phyloP scores from a whole-genome alignment of 495 filamentous ascomycete species.

The Darksidea phi region DNA sequence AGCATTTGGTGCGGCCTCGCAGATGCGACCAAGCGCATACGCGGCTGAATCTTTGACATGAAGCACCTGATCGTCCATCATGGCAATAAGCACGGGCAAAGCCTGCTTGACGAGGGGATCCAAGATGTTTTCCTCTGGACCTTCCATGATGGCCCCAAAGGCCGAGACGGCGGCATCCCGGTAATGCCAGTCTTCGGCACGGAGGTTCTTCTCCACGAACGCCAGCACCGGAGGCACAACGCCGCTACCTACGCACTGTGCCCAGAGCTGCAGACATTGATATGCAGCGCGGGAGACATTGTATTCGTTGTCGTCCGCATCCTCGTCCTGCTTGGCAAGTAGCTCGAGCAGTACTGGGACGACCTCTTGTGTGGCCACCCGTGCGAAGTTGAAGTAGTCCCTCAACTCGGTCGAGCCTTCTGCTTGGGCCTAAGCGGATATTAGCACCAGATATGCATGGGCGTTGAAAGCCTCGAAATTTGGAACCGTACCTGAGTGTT shows the following conservation, averaged over 20 bases:
- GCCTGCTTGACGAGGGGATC: constrained; percentile 94
- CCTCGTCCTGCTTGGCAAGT: constrained; percentile 95
- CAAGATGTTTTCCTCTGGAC: constrained; percentile 82
- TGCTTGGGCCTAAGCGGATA: constrained; percentile 48
- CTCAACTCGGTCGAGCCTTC: constrained; percentile 76
- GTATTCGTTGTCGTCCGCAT: constrained; percentile 94
- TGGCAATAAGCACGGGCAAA: constrained; percentile 80
- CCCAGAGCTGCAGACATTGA: constrained; percentile 92
- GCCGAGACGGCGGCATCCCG: constrained; percentile 95
- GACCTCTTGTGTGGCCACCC: constrained; percentile 85
- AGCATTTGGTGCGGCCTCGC: constrained; percentile 81
- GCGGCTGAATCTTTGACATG: constrained; percentile 97
- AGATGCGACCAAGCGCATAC: constrained; percentile 93
- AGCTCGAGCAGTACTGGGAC: constrained; percentile 85
- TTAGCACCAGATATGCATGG: constrained; percentile 4
- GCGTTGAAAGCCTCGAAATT: background rate
- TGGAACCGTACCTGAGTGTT: constrained; percentile 67
- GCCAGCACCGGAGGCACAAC: constrained; percentile 78
- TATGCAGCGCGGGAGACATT: constrained; percentile 93
- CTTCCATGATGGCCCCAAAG: constrained; percentile 99
- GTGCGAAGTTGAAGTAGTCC: constrained; percentile 87
- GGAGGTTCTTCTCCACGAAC: constrained; percentile 90
- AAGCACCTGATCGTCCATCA: constrained; percentile 91
- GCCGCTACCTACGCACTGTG: constrained; percentile 78
- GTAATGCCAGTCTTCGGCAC: constrained; percentile 84